Evolutionary conservation across 169 alveolate genomes (phyloP), one percentile per base, ranked within the genome.

Genomic region (Plasmodium blacklocki): DNA sequence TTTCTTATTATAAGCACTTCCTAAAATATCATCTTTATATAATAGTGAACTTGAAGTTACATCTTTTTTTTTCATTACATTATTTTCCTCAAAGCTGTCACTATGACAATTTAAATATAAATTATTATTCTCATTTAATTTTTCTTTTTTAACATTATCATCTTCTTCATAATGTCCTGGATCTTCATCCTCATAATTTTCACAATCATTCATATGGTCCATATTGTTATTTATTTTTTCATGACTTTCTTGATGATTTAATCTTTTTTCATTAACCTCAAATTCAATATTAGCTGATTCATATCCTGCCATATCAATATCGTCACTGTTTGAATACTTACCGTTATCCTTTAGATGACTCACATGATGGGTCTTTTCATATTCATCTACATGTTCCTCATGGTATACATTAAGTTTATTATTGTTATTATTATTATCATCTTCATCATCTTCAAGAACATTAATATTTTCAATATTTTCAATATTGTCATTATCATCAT

Each of bases 231-330:
- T 29, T 18, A 74, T 29, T 45, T 66, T 67, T 18, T 74, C 74
- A 1, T 23, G 9, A 3, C 54, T 74, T 12, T 54, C 59, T 32
- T 32, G 45, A 52, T 1, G 21, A 15, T 43, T 74, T 54, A 19
- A 64, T 12, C 88, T 62, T 29, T 78, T 78, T 23, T 78, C 89
- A 66, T 64, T 74, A 6, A 74, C 0, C 18, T 43, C 50, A 0
- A 56, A 29, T 52, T 47, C 67, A 5, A 56, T 21, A 4, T 64
- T 59, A 15, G 56, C 60, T 2, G 89, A 78, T 64, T 78, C 72
- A 70, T 64, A 66, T 19, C 14, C 49, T 50, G 5, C 39, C 29
- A 5, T 60, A 0, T 8, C 50, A 54, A 8, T 2, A 26, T 54
- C 72, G 2, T 56, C 63, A 56, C 21, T 56, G 9, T 12, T n/a